Evolutionary conservation across 2,329 filamentous ascomycete genomes (phyloP).

Genomic region (Akanthomyces dipterigenus): DNA sequence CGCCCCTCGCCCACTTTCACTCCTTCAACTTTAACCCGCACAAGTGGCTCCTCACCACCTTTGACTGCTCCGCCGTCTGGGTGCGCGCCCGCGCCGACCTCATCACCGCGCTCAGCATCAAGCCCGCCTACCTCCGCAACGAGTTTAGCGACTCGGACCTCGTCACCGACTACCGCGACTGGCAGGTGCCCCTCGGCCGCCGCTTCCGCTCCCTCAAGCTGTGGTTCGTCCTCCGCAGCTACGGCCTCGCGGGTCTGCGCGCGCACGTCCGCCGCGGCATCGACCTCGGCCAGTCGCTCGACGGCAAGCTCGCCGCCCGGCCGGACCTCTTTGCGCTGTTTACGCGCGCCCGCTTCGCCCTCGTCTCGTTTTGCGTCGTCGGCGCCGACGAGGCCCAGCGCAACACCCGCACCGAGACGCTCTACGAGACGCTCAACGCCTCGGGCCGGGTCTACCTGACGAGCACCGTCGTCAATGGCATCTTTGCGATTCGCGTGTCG

Average conservation of each 20-base stretch:
- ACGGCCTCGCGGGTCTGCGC: constrained; percentile 70
- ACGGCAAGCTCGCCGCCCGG: constrained; percentile 48
- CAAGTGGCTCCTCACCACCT: constrained; percentile 95
- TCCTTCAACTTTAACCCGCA: constrained; percentile 95
- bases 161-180: constrained; percentile 93
- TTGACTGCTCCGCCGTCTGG: constrained; percentile 77
- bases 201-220: constrained; percentile 86
- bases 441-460: constrained; percentile 78
- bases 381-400: constrained; percentile 44
- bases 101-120: constrained; percentile 64
- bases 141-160: constrained; percentile 71
- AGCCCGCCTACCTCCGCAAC: constrained; percentile 76
- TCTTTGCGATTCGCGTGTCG: constrained; percentile 75
- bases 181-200: constrained; percentile 89
- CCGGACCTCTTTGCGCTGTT: constrained; percentile 70
- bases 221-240: constrained; percentile 87
- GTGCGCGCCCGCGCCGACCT: constrained; percentile 69
- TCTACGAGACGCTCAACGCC: constrained; percentile 69
- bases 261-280: constrained; percentile 66
- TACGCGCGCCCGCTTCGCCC: constrained; percentile 66
- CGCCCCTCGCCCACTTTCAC: constrained; percentile 62
- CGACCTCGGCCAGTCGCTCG: constrained; percentile 63
- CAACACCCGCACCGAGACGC: constrained; percentile 63
- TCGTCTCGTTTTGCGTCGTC: constrained; percentile 65
- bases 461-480: constrained; percentile 62